Evolutionary conservation across 1,139 yeast genomes (phyloP).

Genomic region (Geotrichum macrosporum): DNA sequence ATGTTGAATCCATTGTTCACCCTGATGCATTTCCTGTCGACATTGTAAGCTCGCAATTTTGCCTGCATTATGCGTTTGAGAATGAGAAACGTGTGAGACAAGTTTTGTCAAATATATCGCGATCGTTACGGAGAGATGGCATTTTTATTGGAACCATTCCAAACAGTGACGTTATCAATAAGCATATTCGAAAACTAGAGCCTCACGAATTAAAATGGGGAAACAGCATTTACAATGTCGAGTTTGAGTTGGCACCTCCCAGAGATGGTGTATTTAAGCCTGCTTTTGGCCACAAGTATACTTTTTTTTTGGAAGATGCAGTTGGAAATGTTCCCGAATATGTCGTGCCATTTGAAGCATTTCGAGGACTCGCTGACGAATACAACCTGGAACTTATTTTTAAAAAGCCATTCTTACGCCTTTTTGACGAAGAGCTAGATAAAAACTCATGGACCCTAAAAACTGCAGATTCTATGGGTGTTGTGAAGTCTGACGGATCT

Average conservation of each 20-base stretch:
- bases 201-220: conserved; percentile 67
- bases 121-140: conserved; percentile 76
- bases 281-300: conserved; percentile 80
- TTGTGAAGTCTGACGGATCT: conserved; percentile 57
- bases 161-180: conserved; percentile 75
- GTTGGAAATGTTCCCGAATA: conserved; percentile 95
- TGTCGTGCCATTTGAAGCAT: conserved; percentile 91
- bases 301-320: conserved; percentile 82
- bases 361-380: conserved; percentile 78
- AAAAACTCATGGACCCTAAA: conserved; percentile 41
- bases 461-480: conserved; percentile 31
- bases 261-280: conserved; percentile 63
- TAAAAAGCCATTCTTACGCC: conserved; percentile 74
- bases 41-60: conserved; percentile 82
- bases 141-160: conserved; percentile 91
- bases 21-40: conserved; percentile 80
- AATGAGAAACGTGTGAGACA: conserved; percentile 73
- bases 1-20: conserved; percentile 66
- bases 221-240: conserved; percentile 72
- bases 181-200: conserved; percentile 51
- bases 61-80: conserved; percentile 91
- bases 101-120: conserved; percentile 68
- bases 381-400: conserved; percentile 69
- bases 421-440: conserved; percentile 71
- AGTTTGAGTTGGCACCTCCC: conserved; percentile 73